Base-by-base conservation (phyloP, 2,329 filamentous ascomycete species). In the Pezicula carpinea region DNA sequence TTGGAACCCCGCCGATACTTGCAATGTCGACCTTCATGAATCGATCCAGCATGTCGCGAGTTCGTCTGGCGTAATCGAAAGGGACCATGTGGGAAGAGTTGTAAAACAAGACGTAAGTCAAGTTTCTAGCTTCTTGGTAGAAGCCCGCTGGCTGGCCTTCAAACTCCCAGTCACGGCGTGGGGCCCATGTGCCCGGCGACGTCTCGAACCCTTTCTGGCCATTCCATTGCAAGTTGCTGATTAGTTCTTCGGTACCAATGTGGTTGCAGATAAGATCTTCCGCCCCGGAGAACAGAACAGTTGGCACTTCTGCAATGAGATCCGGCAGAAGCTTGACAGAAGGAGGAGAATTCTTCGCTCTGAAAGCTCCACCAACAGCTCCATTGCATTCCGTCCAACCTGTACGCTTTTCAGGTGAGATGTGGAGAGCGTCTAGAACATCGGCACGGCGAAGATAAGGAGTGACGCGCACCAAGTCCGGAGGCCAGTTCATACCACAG, bases 41-140 rank as follows among this genome's bases (percentile, higher is more conserved):
- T 34, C 93, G 87, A 67, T 99, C 92, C 14, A 99, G 82, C 93
- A 99, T 99, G 65, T 97, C 93, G 52, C 92, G 82, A 17, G 84
- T 87, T 51, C 90, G 85, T 40, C 89, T 83, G 1, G 92, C 85
- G 59, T 87, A 87, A 67, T 99, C 92, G 62, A 93, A 97, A 1
- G 93, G 95, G 1, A 99, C 93, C 93, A 99, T 99, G 68, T 99
- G 93, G 42, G 88, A 95, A 14, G 89, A 83, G 66, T 99, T 95
- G 73, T 95, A 89, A 69, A 97, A 96, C 34, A 95, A 76, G 26
- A 99, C 84, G 63, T 99, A 99, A 1, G 93, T 96, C 51, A 99
- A 71, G 68, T 99, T 99, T 55, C 95, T 83, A 2, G 93, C 92
- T 64, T 90, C 82, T 67, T 99, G 95, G 75, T 92, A 99, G 62